phyloP scores from a whole-genome alignment of 306 rosid genomes.

The Inga oerstediana region DNA sequence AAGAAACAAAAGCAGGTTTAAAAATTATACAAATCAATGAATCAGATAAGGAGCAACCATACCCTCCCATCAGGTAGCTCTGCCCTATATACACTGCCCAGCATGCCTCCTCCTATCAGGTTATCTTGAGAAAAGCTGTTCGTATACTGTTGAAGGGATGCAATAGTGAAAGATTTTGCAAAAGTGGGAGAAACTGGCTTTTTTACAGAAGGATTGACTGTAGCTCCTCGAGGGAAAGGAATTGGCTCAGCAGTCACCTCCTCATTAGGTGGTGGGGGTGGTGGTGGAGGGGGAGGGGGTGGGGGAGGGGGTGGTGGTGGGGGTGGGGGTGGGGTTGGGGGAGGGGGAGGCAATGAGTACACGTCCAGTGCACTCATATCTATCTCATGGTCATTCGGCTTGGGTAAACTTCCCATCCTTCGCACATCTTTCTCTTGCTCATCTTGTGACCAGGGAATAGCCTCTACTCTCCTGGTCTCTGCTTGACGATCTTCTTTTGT shows the following conservation, averaged over 20 bases:
- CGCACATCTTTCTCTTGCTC: slow-evolving; percentile 53
- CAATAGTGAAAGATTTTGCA: slow-evolving; percentile 77
- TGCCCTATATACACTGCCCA: slow-evolving; percentile 92
- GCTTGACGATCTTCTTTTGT: slow-evolving; percentile 56
- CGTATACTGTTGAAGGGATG: slow-evolving; percentile 93
- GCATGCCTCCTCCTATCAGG: slow-evolving; percentile 84
- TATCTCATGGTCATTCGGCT: slow-evolving; percentile 55
- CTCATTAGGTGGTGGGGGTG: slow-evolving; percentile 36
- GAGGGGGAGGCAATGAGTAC: slow-evolving; percentile 65
- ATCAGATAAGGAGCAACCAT: slow-evolving; percentile 35
- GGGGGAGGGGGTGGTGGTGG: slow-evolving; percentile 16
- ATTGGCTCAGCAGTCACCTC: slow-evolving; percentile 65
- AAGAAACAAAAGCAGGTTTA: background rate
- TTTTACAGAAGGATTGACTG: slow-evolving; percentile 50
- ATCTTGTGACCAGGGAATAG: slow-evolving; percentile 53
- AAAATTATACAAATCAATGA: slow-evolving; percentile 19
- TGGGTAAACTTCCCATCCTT: slow-evolving; percentile 52
- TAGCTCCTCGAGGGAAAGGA: slow-evolving; percentile 41
- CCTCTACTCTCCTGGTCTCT: slow-evolving; percentile 56
- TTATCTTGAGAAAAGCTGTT: slow-evolving; percentile 93
- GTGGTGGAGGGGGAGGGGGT: slow-evolving; percentile 29
- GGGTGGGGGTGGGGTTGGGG: slow-evolving; percentile 40
- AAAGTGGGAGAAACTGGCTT: slow-evolving; percentile 42
- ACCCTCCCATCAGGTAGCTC: slow-evolving; percentile 95
- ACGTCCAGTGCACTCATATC: slow-evolving; percentile 57